Percentiles rank a stretch among this genome's conserved stretches.
Conservation (phyloP, 2,329 filamentous ascomycete genomes). For the Colletotrichum cordylinicola region DNA sequence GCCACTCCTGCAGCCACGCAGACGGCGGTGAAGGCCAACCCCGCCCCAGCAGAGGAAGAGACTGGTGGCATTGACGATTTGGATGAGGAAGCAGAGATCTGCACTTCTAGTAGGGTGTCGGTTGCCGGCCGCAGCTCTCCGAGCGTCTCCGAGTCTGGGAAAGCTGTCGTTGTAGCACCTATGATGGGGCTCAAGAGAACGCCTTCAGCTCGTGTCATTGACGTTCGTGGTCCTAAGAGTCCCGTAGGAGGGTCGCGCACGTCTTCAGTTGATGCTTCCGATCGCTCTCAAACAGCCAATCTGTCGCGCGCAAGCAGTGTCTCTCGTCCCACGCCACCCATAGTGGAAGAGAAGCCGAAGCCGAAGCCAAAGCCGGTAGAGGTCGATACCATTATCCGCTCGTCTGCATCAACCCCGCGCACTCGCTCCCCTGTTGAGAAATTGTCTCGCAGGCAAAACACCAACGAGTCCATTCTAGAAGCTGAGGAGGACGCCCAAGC, state of each 20-base stretch:
- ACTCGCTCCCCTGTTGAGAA: constrained; percentile 38
- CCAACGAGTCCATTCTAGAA: constrained; percentile 47
- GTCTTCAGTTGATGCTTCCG: constrained; percentile 50
- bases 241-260: constrained; percentile 52
- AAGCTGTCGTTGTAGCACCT: constrained; percentile 40
- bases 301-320: constrained; percentile 45
- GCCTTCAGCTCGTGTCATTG: constrained; percentile 62
- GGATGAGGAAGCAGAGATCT: constrained; percentile 58
- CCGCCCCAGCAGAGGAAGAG: constrained; percentile 41
- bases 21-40: neutral
- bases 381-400: constrained; percentile 19
- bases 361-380: constrained; percentile 29
- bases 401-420: constrained; percentile 22
- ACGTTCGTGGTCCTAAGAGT: constrained; percentile 59
- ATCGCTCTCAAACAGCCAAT: constrained; percentile 46
- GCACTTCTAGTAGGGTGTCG: constrained; percentile 63
- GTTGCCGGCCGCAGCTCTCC: constrained; percentile 58
- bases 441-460: constrained; percentile 30
- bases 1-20: neutral
- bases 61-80: constrained; percentile 54
- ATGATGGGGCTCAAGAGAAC: constrained; percentile 43
- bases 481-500: constrained; percentile 42
- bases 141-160: constrained; percentile 52
- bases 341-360: constrained; percentile 42
- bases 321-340: constrained; percentile 40